A percentile compares a stretch with the other conserved stretches of the same genome.
These are phyloP conservation scores for Penicillium paxilli DNA, from an alignment of 495 filamentous ascomycete species.

Conservation along the genomic window DNA sequence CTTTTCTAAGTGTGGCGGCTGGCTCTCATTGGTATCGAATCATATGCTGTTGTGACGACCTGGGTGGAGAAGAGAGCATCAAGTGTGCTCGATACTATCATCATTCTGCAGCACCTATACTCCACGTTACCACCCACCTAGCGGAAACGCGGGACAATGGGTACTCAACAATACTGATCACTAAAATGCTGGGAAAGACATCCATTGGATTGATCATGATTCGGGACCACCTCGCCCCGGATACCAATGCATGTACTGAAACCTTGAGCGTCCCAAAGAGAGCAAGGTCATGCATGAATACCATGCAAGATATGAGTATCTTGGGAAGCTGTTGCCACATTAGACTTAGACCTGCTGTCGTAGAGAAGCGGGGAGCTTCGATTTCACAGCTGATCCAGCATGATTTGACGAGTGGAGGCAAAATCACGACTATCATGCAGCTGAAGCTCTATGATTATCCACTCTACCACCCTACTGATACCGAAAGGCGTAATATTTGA, in stretches of 20 bases:
- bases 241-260: constrained; percentile 14
- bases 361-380: background rate
- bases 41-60: constrained; percentile 5
- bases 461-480: constrained; percentile 10
- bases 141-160: constrained; percentile 9
- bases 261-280: background rate
- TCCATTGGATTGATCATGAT: constrained; percentile 7
- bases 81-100: background rate
- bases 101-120: constrained; percentile 10
- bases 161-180: background rate
- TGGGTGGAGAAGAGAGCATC: constrained; percentile 8
- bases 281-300: background rate
- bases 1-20: background rate
- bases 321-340: constrained; percentile 3
- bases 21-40: background rate
- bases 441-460: constrained; percentile 11
- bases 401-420: constrained; percentile 2
- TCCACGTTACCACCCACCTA: constrained; percentile 12
- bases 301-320: background rate
- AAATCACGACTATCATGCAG: constrained; percentile 7
- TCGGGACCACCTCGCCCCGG: constrained; percentile 1
- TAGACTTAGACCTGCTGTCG: background rate
- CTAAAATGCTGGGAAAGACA: background rate
- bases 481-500: constrained; percentile 2
- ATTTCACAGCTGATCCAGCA: constrained; percentile 4